These are phyloP conservation scores for Pelargonium australe DNA, from an alignment of 441 rosid species.

Conservation along the genomic window DNA sequence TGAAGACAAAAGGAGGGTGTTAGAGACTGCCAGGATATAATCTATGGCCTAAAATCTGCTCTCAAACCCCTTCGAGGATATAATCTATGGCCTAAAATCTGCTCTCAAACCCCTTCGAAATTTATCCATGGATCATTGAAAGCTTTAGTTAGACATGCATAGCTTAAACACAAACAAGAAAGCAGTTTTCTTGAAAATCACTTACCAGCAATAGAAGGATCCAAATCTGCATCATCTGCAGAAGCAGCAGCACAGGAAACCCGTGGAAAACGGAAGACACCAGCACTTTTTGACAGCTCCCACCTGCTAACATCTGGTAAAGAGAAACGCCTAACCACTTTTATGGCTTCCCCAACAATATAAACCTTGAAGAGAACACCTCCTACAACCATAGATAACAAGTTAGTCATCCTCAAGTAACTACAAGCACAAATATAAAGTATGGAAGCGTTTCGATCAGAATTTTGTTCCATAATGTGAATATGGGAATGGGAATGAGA, in stretches of 20 bases:
- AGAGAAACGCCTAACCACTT: slow-evolving; percentile 54
- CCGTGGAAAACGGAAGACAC: slow-evolving; percentile 71
- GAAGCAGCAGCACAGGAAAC: slow-evolving; percentile 93
- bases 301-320: slow-evolving; percentile 49
- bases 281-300: slow-evolving; percentile 51
- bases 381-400: slow-evolving; percentile 36
- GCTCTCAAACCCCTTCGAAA: background rate
- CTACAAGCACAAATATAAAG: background rate
- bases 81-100: background rate
- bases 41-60: background rate
- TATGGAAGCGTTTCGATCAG: background rate
- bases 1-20: slow-evolving; percentile 10
- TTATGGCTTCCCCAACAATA: slow-evolving; percentile 61
- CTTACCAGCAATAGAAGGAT: slow-evolving; percentile 81
- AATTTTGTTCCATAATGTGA: too few relatives aligned
- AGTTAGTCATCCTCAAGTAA: background rate
- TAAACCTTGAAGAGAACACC: slow-evolving; percentile 64
- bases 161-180: background rate
- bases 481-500: too few relatives aligned
- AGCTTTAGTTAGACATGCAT: background rate
- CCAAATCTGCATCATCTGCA: slow-evolving; percentile 80
- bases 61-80: too few relatives aligned
- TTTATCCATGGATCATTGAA: background rate
- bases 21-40: slow-evolving; percentile 1
- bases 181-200: background rate